These are phyloP conservation scores for Stephanodiscus minutulus DNA, from an alignment of 108 stramenopile species.

Conservation along the genomic window DNA sequence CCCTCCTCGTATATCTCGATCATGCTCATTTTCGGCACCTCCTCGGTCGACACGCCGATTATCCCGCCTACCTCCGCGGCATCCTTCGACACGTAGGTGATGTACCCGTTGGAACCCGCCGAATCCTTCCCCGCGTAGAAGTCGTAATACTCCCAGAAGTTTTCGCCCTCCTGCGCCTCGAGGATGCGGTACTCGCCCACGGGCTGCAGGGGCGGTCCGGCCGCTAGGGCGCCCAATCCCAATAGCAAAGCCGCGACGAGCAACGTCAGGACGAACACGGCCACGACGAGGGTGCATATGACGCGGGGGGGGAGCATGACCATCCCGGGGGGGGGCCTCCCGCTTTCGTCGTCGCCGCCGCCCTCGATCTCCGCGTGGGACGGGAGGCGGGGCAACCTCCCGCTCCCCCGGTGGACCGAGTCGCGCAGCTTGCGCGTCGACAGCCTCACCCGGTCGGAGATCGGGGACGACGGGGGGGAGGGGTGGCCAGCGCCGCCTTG, in stretches of 20 bases:
- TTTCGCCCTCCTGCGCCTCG: slow-evolving; percentile 69
- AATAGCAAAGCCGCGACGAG: slow-evolving; percentile 16
- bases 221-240: slow-evolving; percentile 21
- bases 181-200: slow-evolving; percentile 75
- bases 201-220: slow-evolving; percentile 79
- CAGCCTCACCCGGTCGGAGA: slow-evolving; percentile 26
- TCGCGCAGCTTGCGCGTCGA: slow-evolving; percentile 33
- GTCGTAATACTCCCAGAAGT: slow-evolving; percentile 74
- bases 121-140: slow-evolving; percentile 88
- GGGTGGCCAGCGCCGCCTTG: background rate
- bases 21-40: slow-evolving; percentile 49
- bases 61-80: slow-evolving; percentile 59
- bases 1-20: slow-evolving; percentile 49
- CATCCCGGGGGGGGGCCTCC: slow-evolving; percentile 7
- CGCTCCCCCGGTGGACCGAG: background rate
- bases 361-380: slow-evolving; percentile 15
- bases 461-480: background rate
- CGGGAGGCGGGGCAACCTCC: slow-evolving; percentile 7
- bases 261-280: slow-evolving; percentile 19
- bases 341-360: background rate
- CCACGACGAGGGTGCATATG: background rate
- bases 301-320: background rate
- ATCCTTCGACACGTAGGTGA: slow-evolving; percentile 61
- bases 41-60: slow-evolving; percentile 58
- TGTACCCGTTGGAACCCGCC: slow-evolving; percentile 76